These are phyloP conservation scores for Aspergillus conjunctus DNA, from an alignment of 495 filamentous ascomycete genomes.

Conservation along the genomic window DNA sequence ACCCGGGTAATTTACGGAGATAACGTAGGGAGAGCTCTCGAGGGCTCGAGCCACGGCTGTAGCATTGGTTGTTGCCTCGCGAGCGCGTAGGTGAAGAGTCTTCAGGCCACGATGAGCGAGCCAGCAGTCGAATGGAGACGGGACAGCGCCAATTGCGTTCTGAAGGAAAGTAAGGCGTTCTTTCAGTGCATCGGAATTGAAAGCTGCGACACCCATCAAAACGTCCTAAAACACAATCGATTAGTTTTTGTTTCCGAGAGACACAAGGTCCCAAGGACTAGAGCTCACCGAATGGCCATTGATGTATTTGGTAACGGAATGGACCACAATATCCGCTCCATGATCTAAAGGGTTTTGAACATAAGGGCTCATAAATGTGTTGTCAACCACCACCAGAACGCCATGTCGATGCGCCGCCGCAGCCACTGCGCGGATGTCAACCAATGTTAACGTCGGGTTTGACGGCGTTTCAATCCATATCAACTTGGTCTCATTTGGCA, in stretches of 20 bases:
- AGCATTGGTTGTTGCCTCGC: slow-evolving; percentile 82
- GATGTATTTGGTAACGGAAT: slow-evolving; percentile 99
- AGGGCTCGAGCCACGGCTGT: slow-evolving; percentile 74
- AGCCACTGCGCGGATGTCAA: slow-evolving; percentile 86
- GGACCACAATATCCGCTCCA: slow-evolving; percentile 97
- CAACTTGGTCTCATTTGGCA: slow-evolving; percentile 80
- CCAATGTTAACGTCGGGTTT: slow-evolving; percentile 89
- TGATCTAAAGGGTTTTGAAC: slow-evolving; percentile 94
- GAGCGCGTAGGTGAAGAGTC: slow-evolving; percentile 90
- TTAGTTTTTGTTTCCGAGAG: neutral
- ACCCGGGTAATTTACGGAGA: slow-evolving; percentile 93
- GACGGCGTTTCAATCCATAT: slow-evolving; percentile 97
- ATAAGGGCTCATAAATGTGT: slow-evolving; percentile 96
- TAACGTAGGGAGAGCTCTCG: slow-evolving; percentile 76
- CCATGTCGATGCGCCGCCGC: slow-evolving; percentile 82
- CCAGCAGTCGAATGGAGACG: slow-evolving; percentile 96
- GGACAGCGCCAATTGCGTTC: slow-evolving; percentile 95
- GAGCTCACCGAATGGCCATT: slow-evolving; percentile 79
- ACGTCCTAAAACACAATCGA: slow-evolving; percentile 68
- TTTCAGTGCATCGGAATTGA: slow-evolving; percentile 79
- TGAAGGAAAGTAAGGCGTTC: slow-evolving; percentile 86
- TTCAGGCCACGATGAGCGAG: slow-evolving; percentile 98
- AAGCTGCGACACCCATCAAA: slow-evolving; percentile 97
- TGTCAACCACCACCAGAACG: slow-evolving; percentile 95
- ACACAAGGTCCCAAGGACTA: neutral